Evolutionary conservation across 345 rosid genomes (phyloP), one percentile per base, ranked within the genome.

Genomic region (Erucastrum elatum): DNA sequence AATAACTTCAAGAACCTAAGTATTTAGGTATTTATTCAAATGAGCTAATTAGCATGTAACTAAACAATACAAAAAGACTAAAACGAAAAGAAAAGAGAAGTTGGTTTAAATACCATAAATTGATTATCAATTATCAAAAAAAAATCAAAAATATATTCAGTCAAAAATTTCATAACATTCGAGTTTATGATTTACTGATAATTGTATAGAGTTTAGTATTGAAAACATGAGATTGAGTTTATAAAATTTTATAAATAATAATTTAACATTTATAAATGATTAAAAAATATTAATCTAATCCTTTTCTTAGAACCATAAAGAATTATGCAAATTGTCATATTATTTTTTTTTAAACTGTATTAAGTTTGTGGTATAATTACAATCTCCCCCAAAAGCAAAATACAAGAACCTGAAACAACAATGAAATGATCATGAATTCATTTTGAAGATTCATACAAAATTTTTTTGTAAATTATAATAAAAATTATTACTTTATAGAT

Each of bases 1-100:
- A 58, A 2, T 53, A 59, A 3, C 69, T 72, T 72, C 64, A 67
- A 66, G 77, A 78, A 25, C 59, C 68, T 66, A 30, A 59, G 5
- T 56, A 25, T 25, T 59, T 72, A 51, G 72, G 29, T 65, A 34
- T 15, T 66, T 63, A 65, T 46, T 72, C 73, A 72, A n/a, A 58
- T 59, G 31, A 66, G 68, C 73, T 55, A 60, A 59, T 51, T 41
- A 63, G 25, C 25, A 53, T 53, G 16, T 53, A 53, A 51, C n/a
- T 64, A 74, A 9, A 13, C 33, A 44, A 17, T 51, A 15, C 26
- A 61, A 21, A 66, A 27, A 17, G 39, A 7, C 31, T 4, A 16
- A 72, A 9, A 37, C 8, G 5, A 39, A 6, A 62, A 35, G 12
- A 41, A 41, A 10, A 41, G 13, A 9, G 49, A 41, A 41, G 9